Evolutionary conservation across 768 basidiomycete genomes (phyloP).

Genomic region (Lactifluus volemus): DNA sequence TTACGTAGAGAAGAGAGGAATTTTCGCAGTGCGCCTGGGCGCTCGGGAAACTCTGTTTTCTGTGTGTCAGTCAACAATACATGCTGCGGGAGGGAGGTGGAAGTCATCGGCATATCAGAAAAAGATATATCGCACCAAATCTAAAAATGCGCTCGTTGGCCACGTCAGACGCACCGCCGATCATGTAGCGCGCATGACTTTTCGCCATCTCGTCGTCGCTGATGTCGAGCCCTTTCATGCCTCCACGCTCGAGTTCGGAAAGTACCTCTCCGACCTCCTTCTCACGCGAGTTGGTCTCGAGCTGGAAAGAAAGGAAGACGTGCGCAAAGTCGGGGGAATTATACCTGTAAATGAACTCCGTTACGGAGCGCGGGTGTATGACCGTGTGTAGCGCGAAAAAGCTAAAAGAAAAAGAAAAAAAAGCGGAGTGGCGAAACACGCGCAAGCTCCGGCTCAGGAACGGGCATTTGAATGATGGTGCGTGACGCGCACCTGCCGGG

Average conservation of each 20-base stretch:
- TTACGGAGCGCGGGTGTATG: constrained; percentile 87
- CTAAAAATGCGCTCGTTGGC: constrained; percentile 83
- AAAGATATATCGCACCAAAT: constrained; percentile 56
- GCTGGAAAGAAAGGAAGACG: constrained; percentile 85
- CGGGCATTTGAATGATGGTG: neutral
- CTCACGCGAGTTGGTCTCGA: constrained; percentile 48
- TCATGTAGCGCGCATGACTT: constrained; percentile 88
- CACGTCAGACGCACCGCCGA: constrained; percentile 75
- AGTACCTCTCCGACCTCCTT: constrained; percentile 61
- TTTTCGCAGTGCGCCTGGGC: constrained; percentile 83
- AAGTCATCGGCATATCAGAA: neutral
- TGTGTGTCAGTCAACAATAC: neutral
- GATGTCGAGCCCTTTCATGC: constrained; percentile 83
- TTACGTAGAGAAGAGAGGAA: constrained; percentile 74
- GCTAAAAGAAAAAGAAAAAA: too few species aligned
- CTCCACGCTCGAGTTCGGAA: constrained; percentile 46
- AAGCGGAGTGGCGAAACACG: too few species aligned
- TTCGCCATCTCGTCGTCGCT: constrained; percentile 95
- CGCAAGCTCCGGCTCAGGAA: constrained; percentile 1
- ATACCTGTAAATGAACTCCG: constrained; percentile 94
- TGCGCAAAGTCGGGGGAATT: constrained; percentile 66
- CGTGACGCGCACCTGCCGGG: constrained; percentile 66
- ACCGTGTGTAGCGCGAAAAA: constrained; percentile 80
- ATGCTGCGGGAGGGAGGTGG: neutral
- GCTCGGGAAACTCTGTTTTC: constrained; percentile 83